Conservation (phyloP, 176 grass and related monocot genomes). For the Thinopyrum elongatum region DNA sequence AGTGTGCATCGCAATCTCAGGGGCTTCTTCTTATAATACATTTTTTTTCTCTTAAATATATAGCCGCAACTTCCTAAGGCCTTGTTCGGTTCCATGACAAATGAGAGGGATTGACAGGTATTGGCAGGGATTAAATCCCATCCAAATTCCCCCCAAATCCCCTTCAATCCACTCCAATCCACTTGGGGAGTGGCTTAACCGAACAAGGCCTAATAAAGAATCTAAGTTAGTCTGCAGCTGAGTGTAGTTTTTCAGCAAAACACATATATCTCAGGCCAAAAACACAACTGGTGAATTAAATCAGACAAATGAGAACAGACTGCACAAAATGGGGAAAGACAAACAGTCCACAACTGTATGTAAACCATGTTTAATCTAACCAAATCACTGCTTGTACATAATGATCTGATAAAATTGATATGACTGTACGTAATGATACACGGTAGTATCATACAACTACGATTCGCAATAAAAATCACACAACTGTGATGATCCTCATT, state of each 20-base stretch:
- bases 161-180: too few species aligned
- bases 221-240: background rate
- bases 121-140: too few species aligned
- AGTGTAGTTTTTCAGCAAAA: background rate
- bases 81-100: too few species aligned
- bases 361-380: background rate
- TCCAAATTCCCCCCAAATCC: too few species aligned
- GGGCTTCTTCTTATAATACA: background rate
- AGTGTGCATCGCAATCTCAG: slow-evolving; percentile 21
- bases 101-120: too few species aligned
- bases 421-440: background rate
- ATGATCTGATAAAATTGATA: background rate
- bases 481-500: background rate
- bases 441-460: background rate
- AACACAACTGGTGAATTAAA: background rate
- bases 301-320: background rate
- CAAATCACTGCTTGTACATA: background rate
- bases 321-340: background rate
- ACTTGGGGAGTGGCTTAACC: too few species aligned
- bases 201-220: too few species aligned
- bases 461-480: too few species aligned
- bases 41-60: background rate
- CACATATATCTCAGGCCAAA: background rate
- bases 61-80: background rate
- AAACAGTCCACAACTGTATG: background rate